Base-by-base conservation (phyloP, 163 green algal species). In the Smithsoniella earleae region DNA sequence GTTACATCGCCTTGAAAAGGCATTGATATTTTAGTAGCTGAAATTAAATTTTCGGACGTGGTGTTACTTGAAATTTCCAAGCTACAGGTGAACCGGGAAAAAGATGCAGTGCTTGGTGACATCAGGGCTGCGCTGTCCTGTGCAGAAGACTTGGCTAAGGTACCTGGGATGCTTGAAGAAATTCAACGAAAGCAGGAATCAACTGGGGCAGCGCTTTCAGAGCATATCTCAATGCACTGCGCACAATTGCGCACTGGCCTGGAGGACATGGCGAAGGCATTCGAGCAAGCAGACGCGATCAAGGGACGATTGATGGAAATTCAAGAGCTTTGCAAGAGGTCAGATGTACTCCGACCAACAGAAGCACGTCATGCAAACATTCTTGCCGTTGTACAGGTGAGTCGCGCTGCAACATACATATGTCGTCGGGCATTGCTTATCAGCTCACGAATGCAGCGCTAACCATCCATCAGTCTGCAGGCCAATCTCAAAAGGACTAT, bases 401-500 rank as follows among this genome's bases (percentile, higher is more conserved):
- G 16, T 18, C 8, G 25, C 49, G 18, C 18, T 16, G 43, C 43
- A 54, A 54, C 43, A 16, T 54, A 16, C n/a, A n/a, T n/a, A n/a
- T n/a, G n/a, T n/a, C n/a, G n/a, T n/a, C n/a, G n/a, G n/a, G n/a
- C n/a, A n/a, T n/a, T n/a, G n/a, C n/a, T n/a, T n/a, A n/a, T n/a
- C n/a, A n/a, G n/a, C n/a, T n/a, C n/a, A n/a, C n/a, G n/a, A n/a
- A n/a, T n/a, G n/a, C n/a, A n/a, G n/a, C n/a, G n/a, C n/a, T n/a
- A n/a, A n/a, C n/a, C n/a, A n/a, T n/a, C n/a, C n/a, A n/a, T n/a
- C n/a, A 13, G 25, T 1, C 6, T 69, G 58, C 58, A 69, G 58
- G 58, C 58, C 3, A 69, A 69, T 31, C 38, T 69, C 58, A 69
- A 69, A 33, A 30, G 58, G 16, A 69, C 58, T 34, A 69, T 69